A percentile compares a stretch with the other conserved stretches of the same genome.
Conservation (phyloP, 495 filamentous ascomycete genomes). For the Penicillium alfredii region DNA sequence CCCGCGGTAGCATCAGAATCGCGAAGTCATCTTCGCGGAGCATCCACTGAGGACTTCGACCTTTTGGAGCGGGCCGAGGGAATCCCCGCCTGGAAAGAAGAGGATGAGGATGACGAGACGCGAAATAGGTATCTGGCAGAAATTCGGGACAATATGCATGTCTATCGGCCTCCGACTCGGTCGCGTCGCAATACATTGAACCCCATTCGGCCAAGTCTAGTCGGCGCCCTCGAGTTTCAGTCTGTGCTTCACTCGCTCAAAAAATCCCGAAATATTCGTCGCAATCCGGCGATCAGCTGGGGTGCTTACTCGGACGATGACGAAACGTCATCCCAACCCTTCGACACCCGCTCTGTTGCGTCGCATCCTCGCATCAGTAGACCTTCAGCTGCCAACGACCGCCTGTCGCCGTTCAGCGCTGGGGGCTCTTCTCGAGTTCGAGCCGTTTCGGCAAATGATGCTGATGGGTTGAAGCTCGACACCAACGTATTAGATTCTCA, state of each 20-base stretch:
- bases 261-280: conserved; percentile 62
- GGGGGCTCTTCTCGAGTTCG: conserved; percentile 37
- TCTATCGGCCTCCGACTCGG: conserved; percentile 59
- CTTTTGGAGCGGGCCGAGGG: conserved; percentile 60
- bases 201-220: conserved; percentile 85
- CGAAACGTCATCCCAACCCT: conserved; percentile 37
- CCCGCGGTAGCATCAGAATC: conserved; percentile 48
- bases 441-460: conserved; percentile 66
- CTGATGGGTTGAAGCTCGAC: conserved; percentile 37
- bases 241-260: conserved; percentile 79
- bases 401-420: conserved; percentile 28
- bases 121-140: conserved; percentile 69
- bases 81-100: conserved; percentile 37
- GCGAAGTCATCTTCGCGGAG: conserved; percentile 44
- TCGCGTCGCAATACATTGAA: conserved; percentile 68
- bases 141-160: conserved; percentile 87
- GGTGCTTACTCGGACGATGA: conserved; percentile 68
- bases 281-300: conserved; percentile 58
- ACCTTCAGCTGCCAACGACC: conserved; percentile 18
- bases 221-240: conserved; percentile 90
- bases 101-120: conserved; percentile 63
- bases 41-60: conserved; percentile 62
- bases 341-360: conserved; percentile 44
- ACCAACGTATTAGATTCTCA: conserved; percentile 22
- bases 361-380: conserved; percentile 37